Evolutionary conservation across 192 early-diverging fungal genomes (phyloP), one percentile per base, ranked within the genome.

Genomic region (Coemansia sp.): DNA sequence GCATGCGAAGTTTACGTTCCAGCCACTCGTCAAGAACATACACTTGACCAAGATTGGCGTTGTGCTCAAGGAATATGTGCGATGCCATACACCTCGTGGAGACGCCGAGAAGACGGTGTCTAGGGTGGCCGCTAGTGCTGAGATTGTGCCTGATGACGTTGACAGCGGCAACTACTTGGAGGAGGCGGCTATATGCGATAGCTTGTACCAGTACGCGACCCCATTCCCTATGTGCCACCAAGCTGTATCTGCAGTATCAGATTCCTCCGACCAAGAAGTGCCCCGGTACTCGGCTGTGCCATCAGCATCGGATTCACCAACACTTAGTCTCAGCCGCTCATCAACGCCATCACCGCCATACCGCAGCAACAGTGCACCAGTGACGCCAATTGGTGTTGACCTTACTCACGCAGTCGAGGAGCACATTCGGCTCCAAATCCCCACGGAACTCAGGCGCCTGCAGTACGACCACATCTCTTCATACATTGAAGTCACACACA

Each of bases 381-480:
- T 14, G n/a, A 43, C 24, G 14, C 50, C 50, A 13, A 5, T 7
- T 28, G 79, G 79, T 16, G 59, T 82, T 4, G 70, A 73, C 35
- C 70, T 82, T 40, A 70, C 70, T 13, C 63, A 64, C 21, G 73
- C 66, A 2, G 43, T 70, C 36, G 74, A 72, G 38, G 79, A 82
- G 58, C 39, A 14, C 28, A 59, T 76, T 10, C 45, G 50, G n/a
- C 60, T 82, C 11, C 65, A 55, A 21, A 65, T 82, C 11, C 79
- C 79, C 34, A 53, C 60, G 8, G 71, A 69, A 40, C 63, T 57
- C 26, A 48, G 53, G 34, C 73, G 74, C 39, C 59, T 82, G 23
- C 79, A 82, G 59, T 82, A 73, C 59, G 79, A 82, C 67, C 79
- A 82, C 46, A 72, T 76, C 3, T 73, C 74, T 9, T 64, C 79